Conservation (phyloP, 768 basidiomycete genomes). For the Dentipellis sp. region DNA sequence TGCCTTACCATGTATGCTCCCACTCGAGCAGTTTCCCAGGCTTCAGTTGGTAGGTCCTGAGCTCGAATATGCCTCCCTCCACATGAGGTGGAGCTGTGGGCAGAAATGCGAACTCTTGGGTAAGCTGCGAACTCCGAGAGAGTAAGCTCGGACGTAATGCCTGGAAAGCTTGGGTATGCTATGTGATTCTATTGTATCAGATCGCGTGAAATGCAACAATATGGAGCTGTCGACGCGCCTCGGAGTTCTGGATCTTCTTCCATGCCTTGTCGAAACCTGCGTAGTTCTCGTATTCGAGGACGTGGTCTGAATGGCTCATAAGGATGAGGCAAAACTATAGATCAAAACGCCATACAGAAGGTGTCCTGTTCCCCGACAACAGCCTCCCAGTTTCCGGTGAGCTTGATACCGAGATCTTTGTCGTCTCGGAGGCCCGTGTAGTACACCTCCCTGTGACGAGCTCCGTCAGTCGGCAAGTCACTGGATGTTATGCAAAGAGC, state of each 20-base stretch:
- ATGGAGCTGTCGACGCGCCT: slow-evolving; percentile 34
- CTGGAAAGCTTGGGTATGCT: slow-evolving; percentile 64
- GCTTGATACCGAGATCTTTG: slow-evolving; percentile 65
- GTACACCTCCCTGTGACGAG: slow-evolving; percentile 57
- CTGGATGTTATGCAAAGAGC: slow-evolving; percentile 18
- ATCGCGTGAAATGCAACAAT: neutral
- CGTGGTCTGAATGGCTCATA: slow-evolving; percentile 35
- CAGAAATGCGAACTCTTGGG: slow-evolving; percentile 93
- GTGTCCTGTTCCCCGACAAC: slow-evolving; percentile 85
- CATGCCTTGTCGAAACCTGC: slow-evolving; percentile 77
- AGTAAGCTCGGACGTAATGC: slow-evolving; percentile 70
- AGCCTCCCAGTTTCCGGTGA: slow-evolving; percentile 92
- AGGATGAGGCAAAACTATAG: neutral
- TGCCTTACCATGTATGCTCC: slow-evolving; percentile 79
- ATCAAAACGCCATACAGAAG: slow-evolving; percentile 41
- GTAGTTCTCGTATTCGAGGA: slow-evolving; percentile 93
- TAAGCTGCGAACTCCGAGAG: slow-evolving; percentile 68
- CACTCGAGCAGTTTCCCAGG: slow-evolving; percentile 91
- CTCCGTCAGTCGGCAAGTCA: slow-evolving; percentile 1
- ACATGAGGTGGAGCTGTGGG: slow-evolving; percentile 82
- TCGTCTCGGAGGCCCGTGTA: slow-evolving; percentile 76
- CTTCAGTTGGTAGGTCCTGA: slow-evolving; percentile 80
- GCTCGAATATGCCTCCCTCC: slow-evolving; percentile 89
- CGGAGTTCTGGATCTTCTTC: slow-evolving; percentile 49
- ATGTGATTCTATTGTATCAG: slow-evolving; percentile 3